Evolutionary conservation across 768 basidiomycete genomes (phyloP).

Genomic region (Mycena amicta): DNA sequence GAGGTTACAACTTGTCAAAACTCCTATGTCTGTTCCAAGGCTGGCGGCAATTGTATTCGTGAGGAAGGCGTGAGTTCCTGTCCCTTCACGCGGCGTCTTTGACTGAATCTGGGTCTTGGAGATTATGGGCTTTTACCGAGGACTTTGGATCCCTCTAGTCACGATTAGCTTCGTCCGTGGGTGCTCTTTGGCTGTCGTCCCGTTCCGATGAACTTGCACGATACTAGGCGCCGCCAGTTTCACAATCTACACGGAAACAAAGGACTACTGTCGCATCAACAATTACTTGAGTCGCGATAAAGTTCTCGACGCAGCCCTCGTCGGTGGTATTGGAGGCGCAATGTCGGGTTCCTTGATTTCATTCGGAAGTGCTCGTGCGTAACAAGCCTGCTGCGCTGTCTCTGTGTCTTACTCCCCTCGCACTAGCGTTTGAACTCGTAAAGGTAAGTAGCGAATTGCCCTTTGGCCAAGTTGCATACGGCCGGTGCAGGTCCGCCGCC

Average conservation of each 20-base stretch:
- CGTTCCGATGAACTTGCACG: slow-evolving; percentile 1
- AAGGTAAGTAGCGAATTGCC: no score
- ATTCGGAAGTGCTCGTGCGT: slow-evolving; percentile 86
- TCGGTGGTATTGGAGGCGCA: slow-evolving; percentile 84
- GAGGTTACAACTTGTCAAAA: slow-evolving; percentile 83
- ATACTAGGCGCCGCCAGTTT: slow-evolving; percentile 86
- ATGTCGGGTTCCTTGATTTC: slow-evolving; percentile 89
- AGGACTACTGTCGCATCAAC: slow-evolving; percentile 67
- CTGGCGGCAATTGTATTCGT: slow-evolving; percentile 70
- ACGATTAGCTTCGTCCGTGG: slow-evolving; percentile 95
- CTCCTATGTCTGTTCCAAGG: slow-evolving; percentile 69
- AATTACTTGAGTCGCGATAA: slow-evolving; percentile 59
- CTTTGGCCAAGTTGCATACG: no score
- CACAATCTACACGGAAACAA: slow-evolving; percentile 86
- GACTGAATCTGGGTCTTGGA: no score
- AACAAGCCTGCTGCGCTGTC: no score
- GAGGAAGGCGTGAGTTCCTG: slow-evolving; percentile 61
- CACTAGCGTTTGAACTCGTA: slow-evolving; percentile 88
- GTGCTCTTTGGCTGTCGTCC: slow-evolving; percentile 36
- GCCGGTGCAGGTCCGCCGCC: slow-evolving; percentile 88
- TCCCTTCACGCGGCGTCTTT: neutral
- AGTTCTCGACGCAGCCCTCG: slow-evolving; percentile 70
- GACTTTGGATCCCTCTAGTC: slow-evolving; percentile 88
- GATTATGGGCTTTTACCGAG: slow-evolving; percentile 85
- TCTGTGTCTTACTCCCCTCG: no score